Percentiles rank a stretch among this genome's conserved stretches.
These are phyloP conservation scores for Cyphellophora attinorum DNA, from an alignment of 2,329 filamentous ascomycete species.

Conservation along the genomic window DNA sequence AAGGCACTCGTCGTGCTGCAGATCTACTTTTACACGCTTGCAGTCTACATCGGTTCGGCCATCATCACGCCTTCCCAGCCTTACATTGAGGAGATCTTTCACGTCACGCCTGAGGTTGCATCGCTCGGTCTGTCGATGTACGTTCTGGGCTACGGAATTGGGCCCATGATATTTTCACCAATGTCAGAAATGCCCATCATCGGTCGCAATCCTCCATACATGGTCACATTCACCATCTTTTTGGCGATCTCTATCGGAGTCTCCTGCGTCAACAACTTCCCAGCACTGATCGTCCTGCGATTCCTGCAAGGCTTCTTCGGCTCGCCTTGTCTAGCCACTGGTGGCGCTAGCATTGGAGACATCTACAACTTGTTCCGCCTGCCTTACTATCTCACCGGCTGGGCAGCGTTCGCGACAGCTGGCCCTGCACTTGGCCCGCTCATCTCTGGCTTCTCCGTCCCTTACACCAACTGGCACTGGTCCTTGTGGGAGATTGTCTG, in stretches of 20 bases:
- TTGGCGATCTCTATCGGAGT: conserved; percentile 58
- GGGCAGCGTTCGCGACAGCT: conserved; percentile 38
- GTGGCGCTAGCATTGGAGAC: conserved; percentile 36
- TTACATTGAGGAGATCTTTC: conserved; percentile 12
- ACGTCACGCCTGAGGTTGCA: conserved; percentile 11
- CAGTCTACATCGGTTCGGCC: conserved; percentile 18
- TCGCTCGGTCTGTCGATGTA: conserved; percentile 17
- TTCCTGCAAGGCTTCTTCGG: conserved; percentile 60
- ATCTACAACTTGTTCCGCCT: conserved; percentile 45
- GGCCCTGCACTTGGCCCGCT: conserved; percentile 52
- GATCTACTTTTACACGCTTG: conserved; percentile 19
- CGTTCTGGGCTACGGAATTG: conserved; percentile 18
- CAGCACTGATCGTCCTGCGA: conserved; percentile 53
- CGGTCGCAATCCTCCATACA: conserved; percentile 59
- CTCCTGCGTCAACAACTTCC: conserved; percentile 52
- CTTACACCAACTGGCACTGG: conserved; percentile 51
- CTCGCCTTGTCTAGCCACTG: conserved; percentile 54
- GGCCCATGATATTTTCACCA: conserved; percentile 43
- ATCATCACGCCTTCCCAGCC: conserved; percentile 17
- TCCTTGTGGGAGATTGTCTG: conserved; percentile 51
- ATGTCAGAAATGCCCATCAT: conserved; percentile 58
- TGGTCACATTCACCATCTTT: conserved; percentile 58
- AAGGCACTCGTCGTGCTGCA: conserved; percentile 16
- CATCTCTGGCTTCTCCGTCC: conserved; percentile 51
- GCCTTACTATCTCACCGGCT: conserved; percentile 50